These are phyloP conservation scores for Yarrowia yakushimensis DNA, from an alignment of 805 yeast genomes.

Conservation along the genomic window DNA sequence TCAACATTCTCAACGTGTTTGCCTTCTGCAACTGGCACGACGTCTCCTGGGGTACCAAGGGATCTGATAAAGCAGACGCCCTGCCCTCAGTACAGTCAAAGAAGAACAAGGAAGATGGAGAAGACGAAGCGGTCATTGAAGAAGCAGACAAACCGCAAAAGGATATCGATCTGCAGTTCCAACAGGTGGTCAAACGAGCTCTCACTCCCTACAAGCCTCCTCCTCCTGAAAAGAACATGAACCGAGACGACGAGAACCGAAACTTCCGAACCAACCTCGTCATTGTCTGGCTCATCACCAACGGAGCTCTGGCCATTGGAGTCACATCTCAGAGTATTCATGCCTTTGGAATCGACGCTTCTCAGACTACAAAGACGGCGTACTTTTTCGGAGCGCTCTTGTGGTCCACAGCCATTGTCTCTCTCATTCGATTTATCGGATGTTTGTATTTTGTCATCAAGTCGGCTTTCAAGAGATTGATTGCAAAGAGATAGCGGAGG, in stretches of 20 bases:
- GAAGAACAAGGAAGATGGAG: slow-evolving; percentile 46
- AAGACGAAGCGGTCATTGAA: slow-evolving; percentile 51
- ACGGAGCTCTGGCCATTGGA: slow-evolving; percentile 39
- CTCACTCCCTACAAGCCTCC: slow-evolving; percentile 49
- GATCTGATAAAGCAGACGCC: slow-evolving; percentile 51
- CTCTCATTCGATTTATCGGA: slow-evolving; percentile 55
- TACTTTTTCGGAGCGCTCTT: slow-evolving; percentile 48
- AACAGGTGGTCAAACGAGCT: slow-evolving; percentile 48
- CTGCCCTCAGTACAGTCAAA: slow-evolving; percentile 51
- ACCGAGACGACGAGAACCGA: slow-evolving; percentile 40
- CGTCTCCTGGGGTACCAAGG: slow-evolving; percentile 74
- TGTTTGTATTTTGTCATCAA: slow-evolving; percentile 46
- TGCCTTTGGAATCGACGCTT: slow-evolving; percentile 37
- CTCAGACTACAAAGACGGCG: slow-evolving; percentile 35
- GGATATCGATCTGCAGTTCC: slow-evolving; percentile 53
- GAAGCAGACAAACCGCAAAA: slow-evolving; percentile 46
- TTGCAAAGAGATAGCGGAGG: slow-evolving; percentile 1
- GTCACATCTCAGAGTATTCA: slow-evolving; percentile 38
- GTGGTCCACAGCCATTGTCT: slow-evolving; percentile 62
- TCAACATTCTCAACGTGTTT: slow-evolving; percentile 55
- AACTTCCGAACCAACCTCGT: slow-evolving; percentile 43
- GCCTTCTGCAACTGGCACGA: slow-evolving; percentile 71
- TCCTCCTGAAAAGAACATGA: slow-evolving; percentile 29
- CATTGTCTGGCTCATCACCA: slow-evolving; percentile 41
- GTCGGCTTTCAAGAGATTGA: not conserved